Evolutionary conservation across 768 basidiomycete genomes (phyloP).

Genomic region (Butyriboletus loyo): DNA sequence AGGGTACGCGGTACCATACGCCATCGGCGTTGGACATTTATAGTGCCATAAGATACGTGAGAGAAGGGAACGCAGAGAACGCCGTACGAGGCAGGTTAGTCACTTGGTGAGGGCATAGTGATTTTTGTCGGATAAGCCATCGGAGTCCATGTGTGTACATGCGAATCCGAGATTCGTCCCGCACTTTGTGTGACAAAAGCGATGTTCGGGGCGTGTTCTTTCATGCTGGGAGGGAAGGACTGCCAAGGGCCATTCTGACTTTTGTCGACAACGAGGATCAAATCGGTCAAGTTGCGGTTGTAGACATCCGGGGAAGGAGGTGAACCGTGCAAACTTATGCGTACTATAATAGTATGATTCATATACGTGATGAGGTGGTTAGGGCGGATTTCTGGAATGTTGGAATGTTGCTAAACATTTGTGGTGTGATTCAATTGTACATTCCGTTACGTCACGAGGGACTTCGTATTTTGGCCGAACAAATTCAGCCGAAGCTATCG

Average conservation of each 20-base stretch:
- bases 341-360: too few species aligned
- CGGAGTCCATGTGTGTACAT: background rate
- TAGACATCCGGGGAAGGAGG: too few species aligned
- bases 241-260: background rate
- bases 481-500: too few species aligned
- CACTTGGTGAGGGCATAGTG: background rate
- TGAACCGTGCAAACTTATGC: too few species aligned
- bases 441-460: too few species aligned
- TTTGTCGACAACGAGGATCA: background rate
- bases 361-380: too few species aligned
- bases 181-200: background rate
- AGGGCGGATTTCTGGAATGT: too few species aligned
- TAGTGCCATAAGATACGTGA: background rate
- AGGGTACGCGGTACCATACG: too few species aligned
- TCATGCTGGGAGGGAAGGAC: background rate
- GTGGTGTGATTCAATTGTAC: too few species aligned
- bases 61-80: background rate
- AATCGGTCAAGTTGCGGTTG: background rate
- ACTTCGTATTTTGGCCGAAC: too few species aligned
- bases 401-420: too few species aligned
- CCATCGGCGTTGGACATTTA: conserved; percentile 3
- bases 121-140: background rate
- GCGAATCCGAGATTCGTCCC: too few species aligned
- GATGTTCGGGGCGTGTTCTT: background rate
- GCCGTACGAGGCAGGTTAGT: background rate